Evolutionary conservation across 257 asterid species (phyloP), one percentile per base, ranked within the genome.

Genomic region (Primulina tabacum): DNA sequence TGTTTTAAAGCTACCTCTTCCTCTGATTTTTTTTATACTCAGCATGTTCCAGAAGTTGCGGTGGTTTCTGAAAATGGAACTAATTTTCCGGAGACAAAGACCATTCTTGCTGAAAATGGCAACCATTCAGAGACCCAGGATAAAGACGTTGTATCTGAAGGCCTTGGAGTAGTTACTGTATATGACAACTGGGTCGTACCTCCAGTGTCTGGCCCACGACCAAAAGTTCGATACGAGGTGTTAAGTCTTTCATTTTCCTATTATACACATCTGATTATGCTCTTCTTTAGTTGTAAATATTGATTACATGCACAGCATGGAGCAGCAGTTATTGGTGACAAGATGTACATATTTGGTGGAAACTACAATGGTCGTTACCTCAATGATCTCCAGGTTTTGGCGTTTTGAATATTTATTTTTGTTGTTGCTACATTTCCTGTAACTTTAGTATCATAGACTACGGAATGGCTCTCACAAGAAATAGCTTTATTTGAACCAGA

Each of bases 341-440:
- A 88, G 79, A 92, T 92, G 96, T 92, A 92, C 81, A 69, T 87
- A 78, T 92, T 87, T 82, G 98, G 98, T 32, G 98, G 98, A 78
- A 92, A 90, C 81, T 87, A 90, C 84, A 92, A 90, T 73, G 98
- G 98, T 59, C 98, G 96, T 65, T 92, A 92, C 81, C 80, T 92
- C 52, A 88, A 85, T 80, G 98, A 92, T 86, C 96, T 90, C 79
- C 98, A 90, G 98, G 98, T 92, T 71, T 80, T 81, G 68, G 53
- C 75, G 69, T 32, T 80, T 38, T 60, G 35, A 50, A 68, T 60
- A 50, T 74, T 47, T 69, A 8, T 68, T 37, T 52, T 37, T 70
- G 59, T 66, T 47, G 70, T 58, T 16, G 50, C 68, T 59, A 38
- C 61, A 58, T 18, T 37, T 72, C 73, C 43, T 11, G 7, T 12